phyloP scores from a whole-genome alignment of 129 eudicot species.

The Pittosporum tobira region DNA sequence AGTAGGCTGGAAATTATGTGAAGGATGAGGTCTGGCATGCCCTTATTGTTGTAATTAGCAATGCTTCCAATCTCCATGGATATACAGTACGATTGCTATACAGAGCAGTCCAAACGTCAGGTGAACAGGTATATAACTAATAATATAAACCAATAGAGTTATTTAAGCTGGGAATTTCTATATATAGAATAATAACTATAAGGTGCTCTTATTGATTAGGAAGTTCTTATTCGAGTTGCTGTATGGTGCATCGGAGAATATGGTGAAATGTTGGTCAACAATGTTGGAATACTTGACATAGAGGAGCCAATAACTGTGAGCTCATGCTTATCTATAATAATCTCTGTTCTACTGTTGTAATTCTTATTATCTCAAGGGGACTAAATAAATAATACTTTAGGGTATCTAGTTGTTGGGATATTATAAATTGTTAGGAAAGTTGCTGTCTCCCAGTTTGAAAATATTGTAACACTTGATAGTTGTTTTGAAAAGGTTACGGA shows the following conservation, averaged over 20 bases:
- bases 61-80: constrained; percentile 88
- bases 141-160: constrained; percentile 4
- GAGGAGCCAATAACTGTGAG: constrained; percentile 80
- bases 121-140: constrained; percentile 84
- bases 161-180: not conserved
- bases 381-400: too few relatives aligned
- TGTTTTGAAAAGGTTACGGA: constrained; percentile 68
- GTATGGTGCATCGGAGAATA: constrained; percentile 99
- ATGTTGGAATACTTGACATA: constrained; percentile 60
- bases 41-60: constrained; percentile 77
- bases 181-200: too few relatives aligned
- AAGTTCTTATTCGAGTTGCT: constrained; percentile 82
- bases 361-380: not conserved
- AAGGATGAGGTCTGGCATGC: constrained; percentile 96
- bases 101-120: constrained; percentile 68
- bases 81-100: constrained; percentile 79
- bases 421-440: not conserved
- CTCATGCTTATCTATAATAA: constrained; percentile 9
- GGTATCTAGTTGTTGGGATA: too few relatives aligned
- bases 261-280: constrained; percentile 88
- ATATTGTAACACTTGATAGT: not conserved
- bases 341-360: not conserved
- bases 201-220: constrained; percentile 33
- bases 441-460: not conserved
- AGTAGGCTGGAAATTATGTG: constrained; percentile 89